Evolutionary conservation across 2,329 filamentous ascomycete genomes (phyloP), one percentile per base, ranked within the genome.

Genomic region (Aspergillus sp.): DNA sequence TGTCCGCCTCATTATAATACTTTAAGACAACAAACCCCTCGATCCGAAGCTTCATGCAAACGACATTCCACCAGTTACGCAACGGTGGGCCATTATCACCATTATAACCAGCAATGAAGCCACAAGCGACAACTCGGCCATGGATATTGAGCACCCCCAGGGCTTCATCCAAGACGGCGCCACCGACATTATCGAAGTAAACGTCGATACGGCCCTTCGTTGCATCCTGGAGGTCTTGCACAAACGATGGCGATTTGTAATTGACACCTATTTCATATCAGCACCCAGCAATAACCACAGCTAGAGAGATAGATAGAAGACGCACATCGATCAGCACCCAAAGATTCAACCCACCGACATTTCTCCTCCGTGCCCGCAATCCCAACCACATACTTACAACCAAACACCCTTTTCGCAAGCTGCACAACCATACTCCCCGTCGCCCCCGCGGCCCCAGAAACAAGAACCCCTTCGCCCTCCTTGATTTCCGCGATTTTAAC

Each of bases 381-480:
- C 3, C 56, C 59, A 59, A 59, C 54, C 3, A 55, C 57, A 50
- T 45, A 46, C 7, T n/a, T 12, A 30, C 54, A 51, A 51, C 61
- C 51, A n/a, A 66, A 41, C 12, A 65, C 51, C 41, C 80, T 73
- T 66, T 80, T 81, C 6, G 81, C 82, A 61, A 84, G 80, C 69
- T 85, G 82, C 7, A 83, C 79, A 1, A 74, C 80, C 69, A 80
- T 77, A 50, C 68, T 73, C 1, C 80, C 80, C 1, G 77, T 80
- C 7, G 79, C 79, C 2, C 80, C 80, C 1, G 80, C 80, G 1
- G 80, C 80, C 2, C 77, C 78, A 41, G 75, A 78, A 12, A 82
- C 68, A 15, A 82, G 78, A 27, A 80, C 65, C 3, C 72, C 74
- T 9, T 75, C 4, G 71, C 69, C 69, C 27, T 77, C 73, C 22